Base-by-base conservation (phyloP, 192 early-diverging fungal genomes). In the Coemansia sp. region DNA sequence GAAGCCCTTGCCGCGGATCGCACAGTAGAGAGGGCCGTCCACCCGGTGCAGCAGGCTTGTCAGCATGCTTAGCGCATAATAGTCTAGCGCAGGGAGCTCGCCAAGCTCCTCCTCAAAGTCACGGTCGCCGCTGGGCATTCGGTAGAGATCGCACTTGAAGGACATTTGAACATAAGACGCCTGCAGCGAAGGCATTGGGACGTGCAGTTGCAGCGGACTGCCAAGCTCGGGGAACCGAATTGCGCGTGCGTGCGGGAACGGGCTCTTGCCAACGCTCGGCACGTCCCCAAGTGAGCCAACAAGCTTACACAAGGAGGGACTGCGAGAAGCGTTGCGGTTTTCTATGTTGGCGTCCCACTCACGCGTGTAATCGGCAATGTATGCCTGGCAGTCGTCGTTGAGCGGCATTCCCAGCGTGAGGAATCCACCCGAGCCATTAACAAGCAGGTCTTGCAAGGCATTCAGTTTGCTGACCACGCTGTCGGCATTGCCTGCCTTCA, bases 1-100 rank as follows among this genome's bases (percentile, higher is more conserved):
- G 48, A 81, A 89, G 18, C 87, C 85, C 22, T 74, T 72, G 13
- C 90, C 90, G 31, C 91, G 82, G 19, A 91, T 81, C 0, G 84
- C 83, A 8, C 77, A 86, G 71, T 84, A 89, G 4, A 94, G 68
- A 0, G 88, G 88, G 0, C 91, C 91, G 39, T 91, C 90, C 3
- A 77, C 70, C 19, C 85, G 77, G 8, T 85, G 81, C 6, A 94
- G 62, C 9, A 92, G 58, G 49, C 86, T 84, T n/a, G 80, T 67
- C 17, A 94, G 63, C 25, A 91, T 60, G 1, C 51, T 33, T 3
- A 90, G 81, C 33, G 83, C 78, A 32, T 71, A 81, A 26, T 64
- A 68, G 54, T 85, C 82, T 27, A 77, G 23, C 11, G 70, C 43
- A 19, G 64, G 77, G 22, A 78, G 65, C 10, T 58, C 60, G 0